A percentile compares a stretch with the other conserved stretches of the same genome.
Evolutionary conservation across 805 yeast species (phyloP).

Genomic region (Wickerhamomyces strasburgensis): DNA sequence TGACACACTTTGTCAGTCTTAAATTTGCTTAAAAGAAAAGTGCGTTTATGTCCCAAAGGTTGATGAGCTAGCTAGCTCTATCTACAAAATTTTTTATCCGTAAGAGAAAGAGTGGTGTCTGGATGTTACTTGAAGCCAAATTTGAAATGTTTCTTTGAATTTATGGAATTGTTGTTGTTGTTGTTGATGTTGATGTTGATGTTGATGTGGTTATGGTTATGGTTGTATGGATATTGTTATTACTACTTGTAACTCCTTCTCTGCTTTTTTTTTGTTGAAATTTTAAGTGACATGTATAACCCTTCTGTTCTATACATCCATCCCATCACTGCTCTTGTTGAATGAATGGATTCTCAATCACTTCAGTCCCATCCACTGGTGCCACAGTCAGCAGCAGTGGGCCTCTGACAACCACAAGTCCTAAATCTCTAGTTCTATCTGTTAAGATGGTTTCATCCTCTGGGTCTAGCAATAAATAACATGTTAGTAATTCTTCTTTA

Average conservation of each 20-base stretch:
- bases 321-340: constrained; percentile 14
- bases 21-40: no score
- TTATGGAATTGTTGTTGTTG: no score
- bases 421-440: constrained; percentile 60
- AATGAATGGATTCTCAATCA: constrained; percentile 65
- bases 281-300: no score
- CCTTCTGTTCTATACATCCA: neutral
- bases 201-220: no score
- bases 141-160: no score
- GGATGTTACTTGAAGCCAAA: neutral
- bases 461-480: constrained; percentile 43
- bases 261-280: no score
- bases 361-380: constrained; percentile 67
- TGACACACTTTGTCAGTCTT: no score
- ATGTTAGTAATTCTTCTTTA: constrained; percentile 8
- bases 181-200: no score
- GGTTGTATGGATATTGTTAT: no score
- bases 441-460: constrained; percentile 53
- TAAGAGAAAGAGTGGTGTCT: neutral
- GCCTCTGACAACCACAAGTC: constrained; percentile 82
- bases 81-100: constrained; percentile 2
- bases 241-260: no score
- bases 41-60: no score
- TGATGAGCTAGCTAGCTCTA: no score
- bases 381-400: constrained; percentile 67